phyloP scores from a whole-genome alignment of 1,284 basidiomycete genomes.

The Sparassis latifolia region DNA sequence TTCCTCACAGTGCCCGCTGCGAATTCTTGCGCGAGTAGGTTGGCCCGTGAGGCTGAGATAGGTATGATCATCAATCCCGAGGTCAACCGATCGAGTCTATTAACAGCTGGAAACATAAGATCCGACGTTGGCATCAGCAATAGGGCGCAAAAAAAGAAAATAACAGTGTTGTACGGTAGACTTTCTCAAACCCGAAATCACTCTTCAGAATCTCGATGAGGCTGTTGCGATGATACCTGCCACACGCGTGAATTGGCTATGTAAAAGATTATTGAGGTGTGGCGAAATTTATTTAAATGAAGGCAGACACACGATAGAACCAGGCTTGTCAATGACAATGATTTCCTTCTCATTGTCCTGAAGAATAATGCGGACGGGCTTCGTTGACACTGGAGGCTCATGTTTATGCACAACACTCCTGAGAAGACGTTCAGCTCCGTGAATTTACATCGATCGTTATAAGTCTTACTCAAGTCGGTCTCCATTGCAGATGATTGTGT shows the following conservation, averaged over 20 bases:
- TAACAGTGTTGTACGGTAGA: constrained; percentile 61
- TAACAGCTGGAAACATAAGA: constrained; percentile 61
- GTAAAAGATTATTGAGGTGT: constrained; percentile 3
- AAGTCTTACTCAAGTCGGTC: constrained; percentile 81
- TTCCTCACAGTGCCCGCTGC: constrained; percentile 76
- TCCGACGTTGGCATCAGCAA: background rate
- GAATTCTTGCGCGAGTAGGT: constrained; percentile 77
- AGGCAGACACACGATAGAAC: constrained; percentile 70
- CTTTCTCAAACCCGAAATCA: constrained; percentile 80
- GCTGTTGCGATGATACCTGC: constrained; percentile 84
- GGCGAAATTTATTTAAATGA: background rate
- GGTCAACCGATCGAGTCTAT: constrained; percentile 91
- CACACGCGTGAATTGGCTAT: constrained; percentile 86
- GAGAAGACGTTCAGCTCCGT: background rate
- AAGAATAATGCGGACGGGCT: constrained; percentile 76
- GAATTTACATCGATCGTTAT: background rate
- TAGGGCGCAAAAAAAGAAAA: background rate
- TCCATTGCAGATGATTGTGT: constrained; percentile 79
- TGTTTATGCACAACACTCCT: constrained; percentile 91
- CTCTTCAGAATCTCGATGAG: constrained; percentile 82
- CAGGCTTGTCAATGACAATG: constrained; percentile 92
- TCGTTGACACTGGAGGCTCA: constrained; percentile 91
- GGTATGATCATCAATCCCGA: constrained; percentile 96
- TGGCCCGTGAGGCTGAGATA: constrained; percentile 67
- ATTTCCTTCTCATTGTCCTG: constrained; percentile 78